Evolutionary conservation across 371 early-diverging fungal species (phyloP), one percentile per base, ranked within the genome.

Genomic region (Mucor circinelloides): DNA sequence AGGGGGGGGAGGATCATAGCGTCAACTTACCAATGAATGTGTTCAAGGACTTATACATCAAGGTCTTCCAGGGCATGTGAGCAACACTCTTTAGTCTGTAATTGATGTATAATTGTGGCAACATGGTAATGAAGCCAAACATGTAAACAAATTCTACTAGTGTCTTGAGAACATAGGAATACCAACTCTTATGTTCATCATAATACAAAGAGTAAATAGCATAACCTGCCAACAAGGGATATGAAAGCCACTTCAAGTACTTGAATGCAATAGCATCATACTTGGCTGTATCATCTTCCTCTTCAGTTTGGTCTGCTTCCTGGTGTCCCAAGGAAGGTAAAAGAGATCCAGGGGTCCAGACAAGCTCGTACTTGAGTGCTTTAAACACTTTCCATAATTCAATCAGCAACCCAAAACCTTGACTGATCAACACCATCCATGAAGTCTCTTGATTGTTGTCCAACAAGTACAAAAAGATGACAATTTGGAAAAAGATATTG

Each of bases 31-130:
- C 84, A 61, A 97, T 91, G 67, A 97, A 94, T 0, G 97, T 97
- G 80, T 94, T 95, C 36, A 97, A 79, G 0, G 95, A 92, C 78
- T 96, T 96, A 86, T 97, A 97, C 91, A 94, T 94, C 71, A 96
- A 87, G 3, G 95, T 94, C 69, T 89, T 90, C 93, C 94, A 93
- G 6, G 95, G 95, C 96, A 96, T 96, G 71, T 97, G 96, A 0
- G 58, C 58, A 60, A 64, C 91, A 61, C 91, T 91, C 86, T 97
- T 95, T 63, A 96, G 86, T 72, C 93, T 93, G 71, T 92, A 91
- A 81, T 97, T 97, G 84, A 97, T 95, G 73, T 94, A 95, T 56
- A 97, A 75, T 77, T 96, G 96, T 7, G 97, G 97, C 0, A 93
- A 89, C 95, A 96, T 94, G 66, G 90, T 91, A 66, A 96, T 92